phyloP scores from a whole-genome alignment of 73 alveolate genomes.

The Paramecium primaurelia region DNA sequence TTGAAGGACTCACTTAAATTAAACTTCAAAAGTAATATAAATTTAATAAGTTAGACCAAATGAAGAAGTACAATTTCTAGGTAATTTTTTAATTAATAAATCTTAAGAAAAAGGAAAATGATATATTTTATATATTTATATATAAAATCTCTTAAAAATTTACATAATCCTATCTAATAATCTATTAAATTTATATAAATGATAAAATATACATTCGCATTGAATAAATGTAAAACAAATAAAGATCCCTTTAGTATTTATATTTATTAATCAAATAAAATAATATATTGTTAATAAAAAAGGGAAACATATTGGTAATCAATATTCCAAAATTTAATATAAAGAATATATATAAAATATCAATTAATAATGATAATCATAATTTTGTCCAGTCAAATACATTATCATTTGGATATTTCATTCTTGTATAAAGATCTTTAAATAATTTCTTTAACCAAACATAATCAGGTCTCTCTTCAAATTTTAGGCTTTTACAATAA shows the following conservation, averaged over 20 bases:
- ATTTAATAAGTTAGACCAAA: background rate
- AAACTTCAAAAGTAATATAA: background rate
- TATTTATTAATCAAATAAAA: too few species aligned
- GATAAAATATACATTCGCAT: too few species aligned
- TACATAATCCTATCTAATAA: background rate
- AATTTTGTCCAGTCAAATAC: conserved; percentile 69
- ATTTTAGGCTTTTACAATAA: conserved; percentile 68
- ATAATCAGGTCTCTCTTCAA: conserved; percentile 81
- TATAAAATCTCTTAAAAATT: background rate
- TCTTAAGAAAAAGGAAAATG: background rate
- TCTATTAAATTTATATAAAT: background rate
- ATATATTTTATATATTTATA: background rate
- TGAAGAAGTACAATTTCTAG: conserved; percentile 13
- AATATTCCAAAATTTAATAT: background rate
- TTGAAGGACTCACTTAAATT: background rate
- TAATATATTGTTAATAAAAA: background rate
- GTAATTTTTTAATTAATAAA: background rate
- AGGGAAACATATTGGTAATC: background rate
- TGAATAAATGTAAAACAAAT: too few species aligned
- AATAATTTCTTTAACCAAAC: conserved; percentile 63
- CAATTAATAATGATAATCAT: background rate
- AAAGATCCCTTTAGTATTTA: background rate
- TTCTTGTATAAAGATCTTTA: conserved; percentile 44
- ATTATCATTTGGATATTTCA: conserved; percentile 67
- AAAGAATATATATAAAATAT: background rate